These are phyloP conservation scores for Aspergillus wentii DNA, from an alignment of 495 filamentous ascomycete genomes.

Conservation along the genomic window DNA sequence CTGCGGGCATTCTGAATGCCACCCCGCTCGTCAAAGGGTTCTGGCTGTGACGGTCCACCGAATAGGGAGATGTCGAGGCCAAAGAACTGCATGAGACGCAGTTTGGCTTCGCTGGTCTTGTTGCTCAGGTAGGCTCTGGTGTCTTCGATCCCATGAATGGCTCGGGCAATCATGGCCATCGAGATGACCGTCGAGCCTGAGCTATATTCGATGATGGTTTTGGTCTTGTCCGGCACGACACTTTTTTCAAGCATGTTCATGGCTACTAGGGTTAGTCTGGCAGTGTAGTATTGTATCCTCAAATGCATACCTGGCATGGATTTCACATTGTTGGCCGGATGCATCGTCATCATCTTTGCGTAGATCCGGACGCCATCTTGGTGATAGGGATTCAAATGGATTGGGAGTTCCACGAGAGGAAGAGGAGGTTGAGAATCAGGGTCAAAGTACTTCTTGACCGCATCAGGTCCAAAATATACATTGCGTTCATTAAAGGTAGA, in stretches of 20 bases:
- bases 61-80: constrained; percentile 53
- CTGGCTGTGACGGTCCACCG: constrained; percentile 54
- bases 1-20: constrained; percentile 43
- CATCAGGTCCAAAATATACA: constrained; percentile 50
- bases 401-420: constrained; percentile 56
- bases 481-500: constrained; percentile 44
- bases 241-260: constrained; percentile 49
- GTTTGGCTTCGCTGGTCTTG: constrained; percentile 50
- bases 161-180: constrained; percentile 51
- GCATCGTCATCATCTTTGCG: constrained; percentile 59
- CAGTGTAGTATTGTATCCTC: not conserved
- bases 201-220: constrained; percentile 55
- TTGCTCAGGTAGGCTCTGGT: constrained; percentile 55
- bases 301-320: constrained; percentile 49
- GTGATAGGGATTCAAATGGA: constrained; percentile 49
- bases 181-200: constrained; percentile 60
- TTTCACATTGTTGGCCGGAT: constrained; percentile 61
- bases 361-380: constrained; percentile 57
- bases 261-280: constrained; percentile 24
- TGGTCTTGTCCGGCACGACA: constrained; percentile 36
- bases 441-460: constrained; percentile 52
- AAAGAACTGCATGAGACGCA: constrained; percentile 55
- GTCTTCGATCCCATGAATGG: constrained; percentile 47
- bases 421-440: constrained; percentile 52
- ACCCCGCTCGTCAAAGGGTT: constrained; percentile 48